Conservation (phyloP, 805 yeast genomes). For the Starmerella gropengiesseri region DNA sequence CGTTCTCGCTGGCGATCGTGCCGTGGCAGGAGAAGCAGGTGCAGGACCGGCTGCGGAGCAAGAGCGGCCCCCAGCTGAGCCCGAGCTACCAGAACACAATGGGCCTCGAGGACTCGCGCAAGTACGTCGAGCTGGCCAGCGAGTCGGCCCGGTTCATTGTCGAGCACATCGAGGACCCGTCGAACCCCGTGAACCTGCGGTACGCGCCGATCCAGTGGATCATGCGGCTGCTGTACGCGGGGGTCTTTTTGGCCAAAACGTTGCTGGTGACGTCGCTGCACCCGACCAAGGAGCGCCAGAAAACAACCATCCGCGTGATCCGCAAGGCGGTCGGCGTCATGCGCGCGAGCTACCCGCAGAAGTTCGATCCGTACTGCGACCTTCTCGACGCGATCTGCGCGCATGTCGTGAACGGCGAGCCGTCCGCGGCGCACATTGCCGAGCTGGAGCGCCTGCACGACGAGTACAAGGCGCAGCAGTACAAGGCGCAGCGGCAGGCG, state of each 20-base stretch:
- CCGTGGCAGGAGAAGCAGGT: conserved; percentile 5
- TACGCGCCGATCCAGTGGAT: conserved; percentile 90
- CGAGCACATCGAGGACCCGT: conserved; percentile 42
- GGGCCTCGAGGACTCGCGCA: conserved; percentile 18
- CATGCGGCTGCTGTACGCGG: conserved; percentile 73
- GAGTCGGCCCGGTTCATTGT: conserved; percentile 74
- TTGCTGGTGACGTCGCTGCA: conserved; percentile 31
- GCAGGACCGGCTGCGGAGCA: neutral
- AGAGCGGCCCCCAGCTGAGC: neutral
- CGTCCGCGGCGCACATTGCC: neutral
- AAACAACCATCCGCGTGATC: conserved; percentile 1
- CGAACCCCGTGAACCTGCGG: conserved; percentile 55
- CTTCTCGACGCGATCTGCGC: conserved; percentile 4
- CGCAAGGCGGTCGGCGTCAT: neutral
- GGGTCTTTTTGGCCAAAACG: conserved; percentile 82
- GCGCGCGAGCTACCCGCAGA: neutral
- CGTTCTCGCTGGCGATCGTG: conserved; percentile 66
- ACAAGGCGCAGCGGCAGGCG: neutral
- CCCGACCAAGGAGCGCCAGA: conserved; percentile 3
- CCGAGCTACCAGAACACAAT: conserved; percentile 1
- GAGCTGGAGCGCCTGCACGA: conserved; percentile 3
- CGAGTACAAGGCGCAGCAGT: conserved; percentile 1
- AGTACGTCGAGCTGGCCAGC: conserved; percentile 72
- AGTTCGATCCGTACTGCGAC: conserved; percentile 5
- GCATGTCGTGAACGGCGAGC: conserved; percentile 1